A percentile compares a stretch with the other conserved stretches of the same genome.
Evolutionary conservation across 441 rosid genomes (phyloP).

Genomic region (Adansonia madagascariensis): DNA sequence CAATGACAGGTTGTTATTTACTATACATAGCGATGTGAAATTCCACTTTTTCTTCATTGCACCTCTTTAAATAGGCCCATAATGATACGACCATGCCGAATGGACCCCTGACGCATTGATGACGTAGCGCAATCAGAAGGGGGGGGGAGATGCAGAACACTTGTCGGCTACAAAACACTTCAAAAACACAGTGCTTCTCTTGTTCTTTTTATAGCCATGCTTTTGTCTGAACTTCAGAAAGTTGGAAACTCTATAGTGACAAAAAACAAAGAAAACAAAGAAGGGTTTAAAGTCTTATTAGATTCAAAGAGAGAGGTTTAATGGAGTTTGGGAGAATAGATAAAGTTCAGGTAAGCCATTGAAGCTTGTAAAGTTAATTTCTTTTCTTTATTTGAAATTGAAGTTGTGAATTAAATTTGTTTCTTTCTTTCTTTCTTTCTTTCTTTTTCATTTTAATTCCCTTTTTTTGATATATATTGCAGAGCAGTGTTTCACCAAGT

Average conservation of each 20-base stretch:
- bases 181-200: background rate
- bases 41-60: too few species aligned
- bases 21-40: too few species aligned
- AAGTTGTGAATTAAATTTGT: too few species aligned
- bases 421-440: slow-evolving; percentile 6
- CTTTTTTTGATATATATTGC: slow-evolving; percentile 25
- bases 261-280: slow-evolving; percentile 12
- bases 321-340: slow-evolving; percentile 98
- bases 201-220: background rate
- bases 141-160: background rate
- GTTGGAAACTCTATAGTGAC: background rate
- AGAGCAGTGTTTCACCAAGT: slow-evolving; percentile 88
- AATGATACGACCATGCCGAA: too few species aligned
- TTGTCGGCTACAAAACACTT: slow-evolving; percentile 11
- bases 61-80: too few species aligned
- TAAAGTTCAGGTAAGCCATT: slow-evolving; percentile 65
- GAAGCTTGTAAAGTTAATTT: too few species aligned
- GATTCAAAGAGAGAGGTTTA: slow-evolving; percentile 29
- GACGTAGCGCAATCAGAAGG: too few species aligned
- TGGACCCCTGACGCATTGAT: too few species aligned
- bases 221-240: too few species aligned
- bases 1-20: too few species aligned
- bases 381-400: too few species aligned
- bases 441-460: slow-evolving; percentile 1
- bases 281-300: slow-evolving; percentile 1